phyloP scores from a whole-genome alignment of 495 filamentous ascomycete species.

The Aspergillus conjunctus region DNA sequence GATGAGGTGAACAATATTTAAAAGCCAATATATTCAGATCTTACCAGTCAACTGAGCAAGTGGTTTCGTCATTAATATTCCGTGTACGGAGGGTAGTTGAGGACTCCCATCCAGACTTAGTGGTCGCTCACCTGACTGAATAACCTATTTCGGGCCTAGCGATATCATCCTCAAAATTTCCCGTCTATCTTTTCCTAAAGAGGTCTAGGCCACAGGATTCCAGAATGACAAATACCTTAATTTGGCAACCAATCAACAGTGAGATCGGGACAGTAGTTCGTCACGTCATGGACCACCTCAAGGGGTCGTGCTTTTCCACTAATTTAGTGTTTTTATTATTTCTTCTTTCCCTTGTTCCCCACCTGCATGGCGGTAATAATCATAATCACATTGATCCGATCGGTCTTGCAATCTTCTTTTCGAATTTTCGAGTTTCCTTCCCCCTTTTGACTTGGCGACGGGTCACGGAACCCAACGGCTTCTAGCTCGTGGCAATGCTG shows the following conservation, averaged over 20 bases:
- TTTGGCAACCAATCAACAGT: constrained; percentile 26
- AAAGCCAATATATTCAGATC: constrained; percentile 14
- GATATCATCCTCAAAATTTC: neutral
- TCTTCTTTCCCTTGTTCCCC: neutral
- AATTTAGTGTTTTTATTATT: constrained; percentile 9
- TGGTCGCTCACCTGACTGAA: neutral
- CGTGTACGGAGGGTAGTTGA: neutral
- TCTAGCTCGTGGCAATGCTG: constrained; percentile 21
- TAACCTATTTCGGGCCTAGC: constrained; percentile 4
- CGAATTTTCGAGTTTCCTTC: neutral
- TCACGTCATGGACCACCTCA: constrained; percentile 27
- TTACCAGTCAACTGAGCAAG: constrained; percentile 20
- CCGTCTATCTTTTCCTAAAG: constrained; percentile 38
- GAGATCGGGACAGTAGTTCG: constrained; percentile 21
- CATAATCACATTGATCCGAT: constrained; percentile 12
- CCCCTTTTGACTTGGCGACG: constrained; percentile 19
- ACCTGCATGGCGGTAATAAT: constrained; percentile 10
- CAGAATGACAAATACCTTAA: constrained; percentile 47
- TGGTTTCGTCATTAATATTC: constrained; percentile 11
- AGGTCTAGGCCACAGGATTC: constrained; percentile 13
- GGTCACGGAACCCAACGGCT: constrained; percentile 19
- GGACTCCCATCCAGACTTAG: too few species aligned
- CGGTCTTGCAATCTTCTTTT: neutral
- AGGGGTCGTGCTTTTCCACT: constrained; percentile 29
- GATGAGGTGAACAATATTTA: constrained; percentile 3